Conservation (phyloP, 2,329 filamentous ascomycete genomes). For the Fusarium succisae region DNA sequence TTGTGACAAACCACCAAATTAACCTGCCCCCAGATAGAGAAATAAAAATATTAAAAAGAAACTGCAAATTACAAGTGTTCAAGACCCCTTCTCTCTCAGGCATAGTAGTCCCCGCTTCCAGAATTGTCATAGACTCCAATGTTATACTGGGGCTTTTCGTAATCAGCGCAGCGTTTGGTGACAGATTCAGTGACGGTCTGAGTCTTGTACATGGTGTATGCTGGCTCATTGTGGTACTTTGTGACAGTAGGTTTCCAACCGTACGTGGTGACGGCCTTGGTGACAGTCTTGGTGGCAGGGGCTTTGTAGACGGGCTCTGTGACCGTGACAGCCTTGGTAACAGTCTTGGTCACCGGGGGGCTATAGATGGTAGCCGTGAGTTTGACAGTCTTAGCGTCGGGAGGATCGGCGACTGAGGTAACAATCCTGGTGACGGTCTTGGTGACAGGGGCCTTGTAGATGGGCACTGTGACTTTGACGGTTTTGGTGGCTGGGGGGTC, state of each 20-base stretch:
- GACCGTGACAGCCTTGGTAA: neutral
- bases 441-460: neutral
- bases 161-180: neutral
- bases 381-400: neutral
- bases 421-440: neutral
- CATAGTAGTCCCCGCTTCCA: neutral
- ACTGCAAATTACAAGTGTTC: fast-evolving
- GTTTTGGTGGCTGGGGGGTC: neutral
- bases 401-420: neutral
- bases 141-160: neutral
- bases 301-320: neutral
- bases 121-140: neutral
- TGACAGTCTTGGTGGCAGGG: neutral
- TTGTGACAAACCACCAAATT: neutral
- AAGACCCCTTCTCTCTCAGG: neutral
- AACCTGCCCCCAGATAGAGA: neutral
- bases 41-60: neutral
- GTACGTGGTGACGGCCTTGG: neutral
- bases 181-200: neutral
- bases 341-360: neutral
- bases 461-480: neutral
- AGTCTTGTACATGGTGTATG: constrained; percentile 1
- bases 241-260: neutral
- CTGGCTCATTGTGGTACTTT: neutral
- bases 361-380: neutral